Conservation (phyloP, 129 eudicot species). For the Artemisia argyi region DNA sequence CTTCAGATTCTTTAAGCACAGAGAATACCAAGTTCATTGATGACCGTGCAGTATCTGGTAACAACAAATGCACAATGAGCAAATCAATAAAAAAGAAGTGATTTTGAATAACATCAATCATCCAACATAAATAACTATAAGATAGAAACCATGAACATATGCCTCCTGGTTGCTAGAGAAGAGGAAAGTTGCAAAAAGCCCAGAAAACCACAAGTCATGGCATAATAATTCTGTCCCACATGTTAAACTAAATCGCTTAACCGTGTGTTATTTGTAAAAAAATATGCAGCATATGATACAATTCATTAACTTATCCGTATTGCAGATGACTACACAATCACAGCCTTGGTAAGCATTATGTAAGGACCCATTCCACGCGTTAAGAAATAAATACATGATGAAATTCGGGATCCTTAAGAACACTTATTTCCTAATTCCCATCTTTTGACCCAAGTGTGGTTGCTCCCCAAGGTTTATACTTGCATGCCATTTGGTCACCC, state of each 20-base stretch:
- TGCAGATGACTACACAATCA: background rate
- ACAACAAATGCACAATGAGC: conserved; percentile 1
- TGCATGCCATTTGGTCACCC: too few relatives aligned
- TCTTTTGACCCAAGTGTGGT: too few relatives aligned
- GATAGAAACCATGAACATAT: background rate
- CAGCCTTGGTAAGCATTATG: background rate
- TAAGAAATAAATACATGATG: too few relatives aligned
- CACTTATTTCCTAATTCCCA: too few relatives aligned
- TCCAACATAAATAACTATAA: background rate
- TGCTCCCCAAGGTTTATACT: too few relatives aligned
- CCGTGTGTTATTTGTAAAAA: background rate
- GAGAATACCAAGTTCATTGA: background rate
- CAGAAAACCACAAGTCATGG: background rate
- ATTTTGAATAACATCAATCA: background rate
- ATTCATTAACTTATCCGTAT: background rate
- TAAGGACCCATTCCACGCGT: too few relatives aligned
- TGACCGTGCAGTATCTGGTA: background rate
- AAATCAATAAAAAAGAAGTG: background rate
- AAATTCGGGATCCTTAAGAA: too few relatives aligned
- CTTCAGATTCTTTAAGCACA: background rate
- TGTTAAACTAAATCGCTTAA: background rate
- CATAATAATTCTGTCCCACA: background rate
- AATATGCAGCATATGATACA: background rate
- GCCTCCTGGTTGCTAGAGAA: background rate
- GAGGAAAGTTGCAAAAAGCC: background rate